Evolutionary conservation across 176 grass and related monocot species (phyloP).

Genomic region (Aechmea fasciata): DNA sequence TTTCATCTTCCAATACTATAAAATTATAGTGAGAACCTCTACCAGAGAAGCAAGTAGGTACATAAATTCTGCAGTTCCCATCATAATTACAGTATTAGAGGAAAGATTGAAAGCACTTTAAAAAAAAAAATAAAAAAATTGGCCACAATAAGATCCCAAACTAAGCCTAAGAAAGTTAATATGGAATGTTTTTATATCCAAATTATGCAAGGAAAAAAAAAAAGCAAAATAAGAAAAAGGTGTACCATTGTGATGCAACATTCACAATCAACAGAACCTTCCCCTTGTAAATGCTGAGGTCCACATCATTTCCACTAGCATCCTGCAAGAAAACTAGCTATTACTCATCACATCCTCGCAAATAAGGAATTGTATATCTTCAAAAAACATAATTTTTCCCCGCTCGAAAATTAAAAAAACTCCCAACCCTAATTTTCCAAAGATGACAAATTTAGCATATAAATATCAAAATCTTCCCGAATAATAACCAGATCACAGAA

Average conservation of each 20-base stretch:
- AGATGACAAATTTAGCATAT: no score
- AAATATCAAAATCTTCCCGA: neutral
- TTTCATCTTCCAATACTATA: no score
- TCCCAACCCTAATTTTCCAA: no score
- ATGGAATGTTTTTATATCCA: neutral
- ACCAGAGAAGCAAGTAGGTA: no score
- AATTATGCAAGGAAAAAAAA: neutral
- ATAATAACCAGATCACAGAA: neutral
- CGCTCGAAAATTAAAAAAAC: no score
- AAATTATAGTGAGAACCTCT: no score
- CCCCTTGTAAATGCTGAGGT: constrained; percentile 89
- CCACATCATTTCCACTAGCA: constrained; percentile 68
- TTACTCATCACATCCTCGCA: neutral
- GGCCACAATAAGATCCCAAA: neutral
- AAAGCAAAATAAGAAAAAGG: neutral
- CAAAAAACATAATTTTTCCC: neutral
- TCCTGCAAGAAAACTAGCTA: constrained; percentile 45
- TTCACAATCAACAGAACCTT: constrained; percentile 89
- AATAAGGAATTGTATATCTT: constrained; percentile 1
- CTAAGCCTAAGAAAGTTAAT: neutral
- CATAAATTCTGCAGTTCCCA: no score
- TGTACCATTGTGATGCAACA: constrained; percentile 89
- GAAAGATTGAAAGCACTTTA: no score
- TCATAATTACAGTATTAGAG: no score
- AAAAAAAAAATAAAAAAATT: no score